phyloP scores from a whole-genome alignment of 2,329 filamentous ascomycete genomes.

The Talaromyces verruculosus region DNA sequence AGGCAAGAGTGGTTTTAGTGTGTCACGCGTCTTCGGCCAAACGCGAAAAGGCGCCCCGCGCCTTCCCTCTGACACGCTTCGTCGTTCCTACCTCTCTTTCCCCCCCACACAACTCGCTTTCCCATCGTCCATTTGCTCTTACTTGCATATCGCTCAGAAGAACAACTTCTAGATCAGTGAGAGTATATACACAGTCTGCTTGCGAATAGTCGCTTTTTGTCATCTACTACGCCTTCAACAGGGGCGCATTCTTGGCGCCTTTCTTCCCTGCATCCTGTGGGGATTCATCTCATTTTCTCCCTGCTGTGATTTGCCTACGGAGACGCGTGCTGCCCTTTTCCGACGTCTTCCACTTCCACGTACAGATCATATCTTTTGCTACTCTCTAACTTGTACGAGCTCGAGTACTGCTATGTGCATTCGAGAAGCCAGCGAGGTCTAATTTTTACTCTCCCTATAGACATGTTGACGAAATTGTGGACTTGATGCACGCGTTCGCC shows the following conservation, averaged over 20 bases:
- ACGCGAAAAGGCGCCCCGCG: slow-evolving; percentile 25
- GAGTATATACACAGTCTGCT: slow-evolving; percentile 1
- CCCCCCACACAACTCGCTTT: slow-evolving; percentile 2
- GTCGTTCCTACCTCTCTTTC: not conserved
- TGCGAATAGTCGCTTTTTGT: slow-evolving; percentile 4
- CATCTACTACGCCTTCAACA: not conserved
- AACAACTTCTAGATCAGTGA: not conserved
- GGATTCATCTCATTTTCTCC: slow-evolving; percentile 16
- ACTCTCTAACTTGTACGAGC: not conserved
- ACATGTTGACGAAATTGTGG: not conserved
- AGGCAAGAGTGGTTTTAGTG: slow-evolving; percentile 25
- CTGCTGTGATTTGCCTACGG: slow-evolving; percentile 20
- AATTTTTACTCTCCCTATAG: not conserved
- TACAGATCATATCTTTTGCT: not conserved
- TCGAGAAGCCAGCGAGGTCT: not conserved
- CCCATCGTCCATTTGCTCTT: not conserved
- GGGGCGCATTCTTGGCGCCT: slow-evolving; percentile 12
- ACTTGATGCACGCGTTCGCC: slow-evolving; percentile 19
- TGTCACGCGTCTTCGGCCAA: slow-evolving; percentile 18
- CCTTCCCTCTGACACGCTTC: slow-evolving; percentile 23
- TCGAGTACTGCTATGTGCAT: not conserved
- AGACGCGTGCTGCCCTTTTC: slow-evolving; percentile 6
- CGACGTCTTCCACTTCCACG: slow-evolving; percentile 5
- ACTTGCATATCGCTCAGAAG: not conserved
- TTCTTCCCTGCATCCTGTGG: slow-evolving; percentile 16